A percentile compares a stretch with the other conserved stretches of the same genome.
These are phyloP conservation scores for Fusarium sterilihyphosum DNA, from an alignment of 2,329 filamentous ascomycete genomes.

Conservation along the genomic window DNA sequence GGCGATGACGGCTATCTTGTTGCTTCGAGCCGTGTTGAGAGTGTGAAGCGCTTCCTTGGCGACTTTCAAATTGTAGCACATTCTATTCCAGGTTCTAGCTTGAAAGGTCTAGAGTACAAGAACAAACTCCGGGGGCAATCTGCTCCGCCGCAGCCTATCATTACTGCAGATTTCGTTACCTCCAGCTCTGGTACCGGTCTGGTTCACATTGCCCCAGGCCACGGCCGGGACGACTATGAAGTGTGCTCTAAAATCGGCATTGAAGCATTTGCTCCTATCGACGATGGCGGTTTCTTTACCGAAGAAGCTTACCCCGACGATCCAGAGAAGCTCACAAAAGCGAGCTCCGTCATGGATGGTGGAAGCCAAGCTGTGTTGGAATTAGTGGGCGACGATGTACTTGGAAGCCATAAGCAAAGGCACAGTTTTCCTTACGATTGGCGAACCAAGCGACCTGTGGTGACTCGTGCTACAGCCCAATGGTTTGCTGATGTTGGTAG, in stretches of 20 bases:
- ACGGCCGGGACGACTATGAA: slow-evolving; percentile 96
- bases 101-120: slow-evolving; percentile 73
- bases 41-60: slow-evolving; percentile 61
- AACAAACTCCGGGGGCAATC: slow-evolving; percentile 73
- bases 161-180: slow-evolving; percentile 90
- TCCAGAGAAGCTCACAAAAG: slow-evolving; percentile 70
- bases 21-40: slow-evolving; percentile 75
- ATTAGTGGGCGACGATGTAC: slow-evolving; percentile 71
- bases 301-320: slow-evolving; percentile 78
- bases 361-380: slow-evolving; percentile 77
- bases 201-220: slow-evolving; percentile 94
- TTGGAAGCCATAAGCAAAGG: slow-evolving; percentile 75
- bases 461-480: slow-evolving; percentile 91
- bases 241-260: slow-evolving; percentile 78
- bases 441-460: slow-evolving; percentile 92
- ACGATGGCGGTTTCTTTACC: slow-evolving; percentile 84
- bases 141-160: slow-evolving; percentile 71
- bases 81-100: slow-evolving; percentile 69
- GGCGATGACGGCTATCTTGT: slow-evolving; percentile 72
- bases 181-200: slow-evolving; percentile 90
- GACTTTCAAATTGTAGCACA: slow-evolving; percentile 63
- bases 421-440: slow-evolving; percentile 99
- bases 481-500: slow-evolving; percentile 95
- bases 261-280: slow-evolving; percentile 81
- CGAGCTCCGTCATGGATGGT: slow-evolving; percentile 75